A percentile compares a stretch with the other conserved stretches of the same genome.
Conservation (phyloP, 441 rosid species). For the Populus hybrid region DNA sequence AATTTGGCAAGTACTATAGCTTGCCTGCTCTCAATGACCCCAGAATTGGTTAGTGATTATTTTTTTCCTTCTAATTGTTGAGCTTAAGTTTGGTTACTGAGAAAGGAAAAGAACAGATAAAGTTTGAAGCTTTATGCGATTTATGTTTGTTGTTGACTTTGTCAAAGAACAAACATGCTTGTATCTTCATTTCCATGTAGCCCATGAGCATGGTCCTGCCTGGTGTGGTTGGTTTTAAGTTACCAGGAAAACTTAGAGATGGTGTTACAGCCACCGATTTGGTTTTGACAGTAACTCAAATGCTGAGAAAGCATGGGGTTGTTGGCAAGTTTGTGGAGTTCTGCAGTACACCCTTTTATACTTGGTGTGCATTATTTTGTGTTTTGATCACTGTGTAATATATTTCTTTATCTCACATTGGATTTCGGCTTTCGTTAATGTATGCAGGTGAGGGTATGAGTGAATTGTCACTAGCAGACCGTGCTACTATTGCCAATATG, state of each 20-base stretch:
- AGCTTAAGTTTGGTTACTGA: too few relatives aligned
- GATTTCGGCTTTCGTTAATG: too few relatives aligned
- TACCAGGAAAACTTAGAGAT: constrained; percentile 72
- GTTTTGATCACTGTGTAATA: too few relatives aligned
- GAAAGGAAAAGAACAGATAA: too few relatives aligned
- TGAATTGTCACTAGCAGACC: constrained; percentile 82
- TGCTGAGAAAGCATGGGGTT: constrained; percentile 97
- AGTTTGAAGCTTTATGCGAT: too few relatives aligned
- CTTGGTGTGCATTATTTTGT: too few relatives aligned
- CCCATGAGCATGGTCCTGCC: constrained; percentile 99
- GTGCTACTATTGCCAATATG: constrained; percentile 97
- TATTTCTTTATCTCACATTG: too few relatives aligned
- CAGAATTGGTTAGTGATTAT: constrained; percentile 40
- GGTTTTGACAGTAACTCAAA: constrained; percentile 95
- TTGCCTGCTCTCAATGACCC: constrained; percentile 94
- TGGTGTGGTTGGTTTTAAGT: constrained; percentile 96
- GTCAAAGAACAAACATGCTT: too few relatives aligned
- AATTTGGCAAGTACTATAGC: constrained; percentile 89
- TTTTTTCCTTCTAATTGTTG: too few relatives aligned
- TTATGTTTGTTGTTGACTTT: too few relatives aligned
- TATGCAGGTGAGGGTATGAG: constrained; percentile 31
- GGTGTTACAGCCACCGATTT: constrained; percentile 98
- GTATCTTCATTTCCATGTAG: constrained; percentile 22
- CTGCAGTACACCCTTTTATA: constrained; percentile 38
- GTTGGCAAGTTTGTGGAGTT: constrained; percentile 99